Conservation (phyloP, 2,329 filamentous ascomycete species). For the Cercospora beticola region DNA sequence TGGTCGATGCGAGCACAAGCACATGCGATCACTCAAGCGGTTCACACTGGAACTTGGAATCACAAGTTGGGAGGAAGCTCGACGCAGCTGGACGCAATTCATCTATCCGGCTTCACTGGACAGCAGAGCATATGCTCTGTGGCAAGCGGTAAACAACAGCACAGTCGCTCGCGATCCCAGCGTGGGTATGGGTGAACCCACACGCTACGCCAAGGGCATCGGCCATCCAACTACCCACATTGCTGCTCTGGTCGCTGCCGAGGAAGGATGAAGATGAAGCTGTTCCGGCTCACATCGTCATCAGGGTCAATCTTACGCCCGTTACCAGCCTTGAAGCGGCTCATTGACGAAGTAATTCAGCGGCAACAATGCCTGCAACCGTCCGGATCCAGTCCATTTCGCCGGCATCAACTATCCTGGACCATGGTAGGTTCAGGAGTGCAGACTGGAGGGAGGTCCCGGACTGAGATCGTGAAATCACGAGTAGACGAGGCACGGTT, state of each 20-base stretch:
- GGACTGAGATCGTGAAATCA: background rate
- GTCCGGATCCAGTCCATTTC: background rate
- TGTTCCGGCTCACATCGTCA: background rate
- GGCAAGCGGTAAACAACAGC: conserved; percentile 20
- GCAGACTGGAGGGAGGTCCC: background rate
- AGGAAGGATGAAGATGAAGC: conserved; percentile 7
- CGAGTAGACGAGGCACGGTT: background rate
- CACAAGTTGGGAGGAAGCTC: conserved; percentile 11
- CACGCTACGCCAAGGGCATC: conserved; percentile 18
- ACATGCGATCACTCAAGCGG: conserved; percentile 23
- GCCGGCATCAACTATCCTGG: background rate
- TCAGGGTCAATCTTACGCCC: background rate
- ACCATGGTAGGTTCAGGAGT: background rate
- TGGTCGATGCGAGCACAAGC: conserved; percentile 19
- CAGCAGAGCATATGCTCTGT: conserved; percentile 19
- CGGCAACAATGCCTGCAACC: background rate
- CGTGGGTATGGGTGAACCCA: conserved; percentile 16
- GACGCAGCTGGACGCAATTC: conserved; percentile 9
- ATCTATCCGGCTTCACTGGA: conserved; percentile 18
- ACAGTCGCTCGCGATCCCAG: conserved; percentile 14
- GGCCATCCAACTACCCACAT: conserved; percentile 19
- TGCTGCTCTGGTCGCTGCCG: conserved; percentile 16
- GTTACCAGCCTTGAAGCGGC: background rate
- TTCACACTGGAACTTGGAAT: conserved; percentile 15
- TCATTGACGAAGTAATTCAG: background rate